Evolutionary conservation across 1,284 basidiomycete genomes (phyloP).

Genomic region (Puccinia polysora): DNA sequence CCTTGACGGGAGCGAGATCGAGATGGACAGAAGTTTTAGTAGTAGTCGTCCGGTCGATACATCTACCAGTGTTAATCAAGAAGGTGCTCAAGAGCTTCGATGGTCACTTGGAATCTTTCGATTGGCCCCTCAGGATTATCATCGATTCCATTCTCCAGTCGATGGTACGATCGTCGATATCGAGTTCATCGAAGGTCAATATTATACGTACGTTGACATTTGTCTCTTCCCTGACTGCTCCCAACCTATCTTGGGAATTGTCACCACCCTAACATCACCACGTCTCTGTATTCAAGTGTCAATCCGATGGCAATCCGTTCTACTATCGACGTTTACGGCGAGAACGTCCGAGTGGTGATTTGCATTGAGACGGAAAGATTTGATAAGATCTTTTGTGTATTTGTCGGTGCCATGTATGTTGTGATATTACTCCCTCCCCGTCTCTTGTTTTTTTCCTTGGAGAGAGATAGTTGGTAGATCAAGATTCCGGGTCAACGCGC

Average conservation of each 20-base stretch:
- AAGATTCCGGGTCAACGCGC: too few species aligned
- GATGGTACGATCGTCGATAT: conserved; percentile 59
- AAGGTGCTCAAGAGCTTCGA: neutral
- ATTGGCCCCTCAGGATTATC: conserved; percentile 89
- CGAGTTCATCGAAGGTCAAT: conserved; percentile 51
- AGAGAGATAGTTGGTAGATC: too few species aligned
- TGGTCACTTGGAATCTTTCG: conserved; percentile 40
- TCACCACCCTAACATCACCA: neutral
- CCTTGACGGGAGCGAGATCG: neutral
- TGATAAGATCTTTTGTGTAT: conserved; percentile 33
- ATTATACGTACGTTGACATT: conserved; percentile 50
- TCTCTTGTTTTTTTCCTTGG: too few species aligned
- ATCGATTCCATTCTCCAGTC: conserved; percentile 89
- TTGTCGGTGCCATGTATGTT: conserved; percentile 42
- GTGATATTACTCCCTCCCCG: neutral
- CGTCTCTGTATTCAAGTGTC: conserved; percentile 4
- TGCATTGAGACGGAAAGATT: conserved; percentile 58
- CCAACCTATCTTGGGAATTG: neutral
- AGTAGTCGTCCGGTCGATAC: neutral
- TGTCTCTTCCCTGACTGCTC: neutral
- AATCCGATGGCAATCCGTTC: conserved; percentile 53
- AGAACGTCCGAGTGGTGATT: conserved; percentile 78
- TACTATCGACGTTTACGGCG: conserved; percentile 42
- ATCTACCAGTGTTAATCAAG: too few species aligned
- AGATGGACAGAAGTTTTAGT: neutral